These are phyloP conservation scores for Ettlia oleoabundans DNA, from an alignment of 139 green algal genomes.

Conservation along the genomic window DNA sequence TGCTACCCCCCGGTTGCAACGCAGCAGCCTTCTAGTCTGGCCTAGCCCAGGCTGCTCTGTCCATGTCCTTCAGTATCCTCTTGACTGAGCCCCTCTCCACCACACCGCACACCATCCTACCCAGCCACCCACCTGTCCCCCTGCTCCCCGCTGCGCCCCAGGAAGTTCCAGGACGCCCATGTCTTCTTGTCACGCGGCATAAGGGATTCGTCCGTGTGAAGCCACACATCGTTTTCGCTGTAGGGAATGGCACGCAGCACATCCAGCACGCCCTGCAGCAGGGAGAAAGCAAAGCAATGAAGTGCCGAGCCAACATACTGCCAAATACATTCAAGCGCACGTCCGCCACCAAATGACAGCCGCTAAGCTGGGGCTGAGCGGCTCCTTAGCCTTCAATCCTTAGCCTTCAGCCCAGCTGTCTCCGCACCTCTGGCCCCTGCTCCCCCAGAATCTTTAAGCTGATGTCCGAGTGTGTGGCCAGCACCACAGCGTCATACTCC, in stretches of 20 bases:
- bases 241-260: conserved; percentile 87
- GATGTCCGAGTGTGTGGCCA: conserved; percentile 89
- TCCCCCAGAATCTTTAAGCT: conserved; percentile 73
- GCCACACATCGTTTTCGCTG: conserved; percentile 84
- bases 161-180: conserved; percentile 95
- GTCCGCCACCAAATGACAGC: too few species aligned
- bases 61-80: too few species aligned
- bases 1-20: too few species aligned
- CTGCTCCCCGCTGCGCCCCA: conserved; percentile 46
- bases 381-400: too few species aligned
- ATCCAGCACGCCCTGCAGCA: conserved; percentile 53
- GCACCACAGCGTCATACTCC: conserved; percentile 62
- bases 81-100: too few species aligned
- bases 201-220: conserved; percentile 84
- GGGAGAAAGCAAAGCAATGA: background rate
- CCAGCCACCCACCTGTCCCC: conserved; percentile 13
- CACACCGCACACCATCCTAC: too few species aligned
- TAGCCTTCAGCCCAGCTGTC: too few species aligned
- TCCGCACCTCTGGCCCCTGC: conserved; percentile 19
- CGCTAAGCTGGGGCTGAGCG: too few species aligned
- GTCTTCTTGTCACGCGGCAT: conserved; percentile 78
- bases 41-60: too few species aligned
- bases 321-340: background rate
- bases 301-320: background rate
- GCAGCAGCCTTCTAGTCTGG: too few species aligned